Conservation (phyloP, 257 asterid genomes). For the Oldenlandia corymbosa region DNA sequence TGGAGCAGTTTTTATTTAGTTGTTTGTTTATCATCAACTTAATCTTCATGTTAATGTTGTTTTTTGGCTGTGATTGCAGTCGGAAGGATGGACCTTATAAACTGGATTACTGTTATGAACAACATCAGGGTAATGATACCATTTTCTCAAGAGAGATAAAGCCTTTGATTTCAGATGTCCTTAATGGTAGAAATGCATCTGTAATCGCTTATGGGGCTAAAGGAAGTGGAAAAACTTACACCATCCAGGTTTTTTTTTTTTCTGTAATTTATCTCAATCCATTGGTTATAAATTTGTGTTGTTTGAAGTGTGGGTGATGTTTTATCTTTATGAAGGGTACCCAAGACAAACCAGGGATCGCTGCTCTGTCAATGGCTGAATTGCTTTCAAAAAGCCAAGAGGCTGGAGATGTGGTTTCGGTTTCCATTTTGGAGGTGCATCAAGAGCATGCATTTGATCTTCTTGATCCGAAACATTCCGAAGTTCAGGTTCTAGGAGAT, state of each 20-base stretch:
- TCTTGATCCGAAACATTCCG: constrained; percentile 45
- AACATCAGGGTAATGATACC: constrained; percentile 34
- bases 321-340: constrained; percentile 40
- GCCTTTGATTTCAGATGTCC: constrained; percentile 44
- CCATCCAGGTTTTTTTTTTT: constrained; percentile 45
- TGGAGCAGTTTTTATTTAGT: no score
- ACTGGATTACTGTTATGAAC: constrained; percentile 59
- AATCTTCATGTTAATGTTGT: not conserved
- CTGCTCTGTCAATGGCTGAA: constrained; percentile 56
- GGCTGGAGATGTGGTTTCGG: constrained; percentile 31
- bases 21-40: no score
- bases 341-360: constrained; percentile 61
- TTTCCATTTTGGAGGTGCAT: constrained; percentile 60
- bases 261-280: not conserved
- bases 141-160: constrained; percentile 60
- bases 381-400: constrained; percentile 51
- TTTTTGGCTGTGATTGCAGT: constrained; percentile 23
- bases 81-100: constrained; percentile 46
- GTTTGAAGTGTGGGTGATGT: constrained; percentile 5
- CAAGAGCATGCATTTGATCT: constrained; percentile 68
- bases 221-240: constrained; percentile 79
- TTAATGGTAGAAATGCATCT: constrained; percentile 57
- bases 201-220: constrained; percentile 77
- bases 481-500: constrained; percentile 61
- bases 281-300: not conserved